Percentiles rank a stretch among this genome's conserved stretches.
Conservation (phyloP, 1,284 basidiomycete species). For the Marasmius sp. region DNA sequence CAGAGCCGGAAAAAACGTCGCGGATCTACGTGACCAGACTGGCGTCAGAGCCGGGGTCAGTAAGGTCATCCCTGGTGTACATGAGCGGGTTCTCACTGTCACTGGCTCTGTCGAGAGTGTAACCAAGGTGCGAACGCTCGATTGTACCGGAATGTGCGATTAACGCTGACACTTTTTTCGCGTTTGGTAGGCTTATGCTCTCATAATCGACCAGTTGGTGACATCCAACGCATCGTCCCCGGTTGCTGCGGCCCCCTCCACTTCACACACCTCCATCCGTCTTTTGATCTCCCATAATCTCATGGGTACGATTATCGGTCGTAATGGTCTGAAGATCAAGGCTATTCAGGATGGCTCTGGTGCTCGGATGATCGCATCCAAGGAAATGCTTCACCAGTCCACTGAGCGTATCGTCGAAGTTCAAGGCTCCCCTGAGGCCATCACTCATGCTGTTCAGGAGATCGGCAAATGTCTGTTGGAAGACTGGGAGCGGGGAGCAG, state of each 20-base stretch:
- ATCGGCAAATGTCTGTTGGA: conserved; percentile 95
- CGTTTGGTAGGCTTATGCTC: conserved; percentile 78
- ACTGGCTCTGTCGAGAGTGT: conserved; percentile 90
- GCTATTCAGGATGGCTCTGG: conserved; percentile 98
- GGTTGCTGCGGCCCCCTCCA: conserved; percentile 57
- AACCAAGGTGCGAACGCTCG: conserved; percentile 66
- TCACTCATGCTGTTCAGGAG: conserved; percentile 90
- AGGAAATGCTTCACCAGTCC: conserved; percentile 98
- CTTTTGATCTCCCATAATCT: conserved; percentile 98
- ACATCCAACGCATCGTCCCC: conserved; percentile 71
- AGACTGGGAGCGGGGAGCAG: conserved; percentile 93
- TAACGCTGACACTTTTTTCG: conserved; percentile 12
- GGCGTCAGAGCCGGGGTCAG: conserved; percentile 98
- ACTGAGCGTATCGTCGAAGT: conserved; percentile 98
- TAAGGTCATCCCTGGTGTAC: conserved; percentile 96
- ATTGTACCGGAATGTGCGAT: conserved; percentile 1
- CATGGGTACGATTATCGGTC: conserved; percentile 99
- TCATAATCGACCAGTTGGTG: conserved; percentile 93
- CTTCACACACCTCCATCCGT: conserved; percentile 86
- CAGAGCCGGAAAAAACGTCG: conserved; percentile 95
- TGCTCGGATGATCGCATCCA: conserved; percentile 96
- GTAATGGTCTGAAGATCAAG: conserved; percentile 97
- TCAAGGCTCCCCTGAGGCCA: conserved; percentile 89
- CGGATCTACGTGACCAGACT: conserved; percentile 91
- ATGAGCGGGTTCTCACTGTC: conserved; percentile 95